Base-by-base conservation (phyloP, 2,329 filamentous ascomycete genomes). In the Orbilia blumenaviensis region DNA sequence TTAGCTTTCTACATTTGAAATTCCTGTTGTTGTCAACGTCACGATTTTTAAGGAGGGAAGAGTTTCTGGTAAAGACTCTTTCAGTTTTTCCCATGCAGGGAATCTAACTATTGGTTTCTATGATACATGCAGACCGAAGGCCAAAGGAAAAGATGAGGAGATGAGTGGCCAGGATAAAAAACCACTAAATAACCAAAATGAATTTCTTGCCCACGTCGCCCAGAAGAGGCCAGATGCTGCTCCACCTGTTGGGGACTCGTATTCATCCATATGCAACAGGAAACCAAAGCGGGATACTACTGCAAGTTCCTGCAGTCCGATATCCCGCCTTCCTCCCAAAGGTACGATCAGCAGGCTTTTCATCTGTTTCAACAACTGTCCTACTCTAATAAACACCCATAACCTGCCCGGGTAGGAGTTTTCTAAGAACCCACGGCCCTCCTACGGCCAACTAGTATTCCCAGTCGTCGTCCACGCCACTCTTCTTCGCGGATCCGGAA, bases 391-490 rank as follows among this genome's bases (percentile, higher is more conserved):
- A 14, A 38, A 23, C 29, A n/a, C 41, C 21, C 6, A 44, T 18
- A 16, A 6, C 41, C 5, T 6, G 6, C 16, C 25, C 21, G 42
- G 12, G n/a, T 41, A 66, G n/a, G n/a, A 56, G 34, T 61, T 14
- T 32, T 32, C 52, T 21, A 34, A 16, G n/a, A n/a, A 21, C 2
- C 27, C 18, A 18, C 3, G 34, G 10, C 9, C 16, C 21, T 41
- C 10, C 5, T 7, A n/a, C 23, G 14, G 29, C 21, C 25, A 27
- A 36, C 61, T 83, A 99, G 84, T 99, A 99, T 86, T 99, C 95
- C 84, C 97, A 99, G 83, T 98, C 94, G 84, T 98, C 94, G 85
- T 99, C 95, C 66, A 94, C 94, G 54, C 90, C 87, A 86, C 62
- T 67, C 27, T 69, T 76, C 50, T 56, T 56, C 16, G 95, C 96